These are phyloP conservation scores for Hypomontagnella submonticulosa DNA, from an alignment of 495 filamentous ascomycete species.

Conservation along the genomic window DNA sequence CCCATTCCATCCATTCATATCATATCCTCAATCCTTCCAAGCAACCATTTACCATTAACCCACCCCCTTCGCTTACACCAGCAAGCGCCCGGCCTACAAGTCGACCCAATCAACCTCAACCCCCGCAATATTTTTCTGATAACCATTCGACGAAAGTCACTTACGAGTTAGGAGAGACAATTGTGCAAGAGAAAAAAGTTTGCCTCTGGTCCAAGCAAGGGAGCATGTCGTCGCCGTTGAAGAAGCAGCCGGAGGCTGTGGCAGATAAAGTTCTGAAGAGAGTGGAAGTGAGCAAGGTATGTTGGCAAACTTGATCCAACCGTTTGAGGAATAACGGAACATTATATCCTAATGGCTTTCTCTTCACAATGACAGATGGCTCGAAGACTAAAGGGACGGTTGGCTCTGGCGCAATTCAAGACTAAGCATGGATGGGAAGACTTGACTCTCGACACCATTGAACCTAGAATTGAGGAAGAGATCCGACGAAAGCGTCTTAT, in stretches of 20 bases:
- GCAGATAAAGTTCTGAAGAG: slow-evolving; percentile 75
- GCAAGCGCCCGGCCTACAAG: slow-evolving; percentile 51
- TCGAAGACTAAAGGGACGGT: slow-evolving; percentile 85
- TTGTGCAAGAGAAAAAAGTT: slow-evolving; percentile 24
- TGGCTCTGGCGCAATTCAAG: slow-evolving; percentile 96
- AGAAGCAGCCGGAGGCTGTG: slow-evolving; percentile 71
- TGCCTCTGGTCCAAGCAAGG: slow-evolving; percentile 43
- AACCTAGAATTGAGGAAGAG: slow-evolving; percentile 77
- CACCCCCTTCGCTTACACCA: slow-evolving; percentile 46
- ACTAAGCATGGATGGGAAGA: slow-evolving; percentile 90
- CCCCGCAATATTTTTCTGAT: slow-evolving; percentile 37
- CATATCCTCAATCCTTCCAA: slow-evolving; percentile 31
- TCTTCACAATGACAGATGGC: slow-evolving; percentile 74
- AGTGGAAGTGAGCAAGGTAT: slow-evolving; percentile 87
- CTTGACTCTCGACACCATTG: slow-evolving; percentile 77
- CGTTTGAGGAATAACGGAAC: not conserved
- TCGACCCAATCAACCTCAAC: slow-evolving; percentile 46
- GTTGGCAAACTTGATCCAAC: slow-evolving; percentile 28
- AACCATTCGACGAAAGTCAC: slow-evolving; percentile 43
- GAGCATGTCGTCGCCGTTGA: slow-evolving; percentile 66
- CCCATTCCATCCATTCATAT: slow-evolving; percentile 19
- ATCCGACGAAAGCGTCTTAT: slow-evolving; percentile 71
- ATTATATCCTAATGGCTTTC: slow-evolving; percentile 25
- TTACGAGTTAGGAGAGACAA: slow-evolving; percentile 22
- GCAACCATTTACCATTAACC: slow-evolving; percentile 17